A percentile compares a stretch with the other conserved stretches of the same genome.
phyloP scores from a whole-genome alignment of 176 grass and related monocot species.

The Eremochloa ophiuroides region DNA sequence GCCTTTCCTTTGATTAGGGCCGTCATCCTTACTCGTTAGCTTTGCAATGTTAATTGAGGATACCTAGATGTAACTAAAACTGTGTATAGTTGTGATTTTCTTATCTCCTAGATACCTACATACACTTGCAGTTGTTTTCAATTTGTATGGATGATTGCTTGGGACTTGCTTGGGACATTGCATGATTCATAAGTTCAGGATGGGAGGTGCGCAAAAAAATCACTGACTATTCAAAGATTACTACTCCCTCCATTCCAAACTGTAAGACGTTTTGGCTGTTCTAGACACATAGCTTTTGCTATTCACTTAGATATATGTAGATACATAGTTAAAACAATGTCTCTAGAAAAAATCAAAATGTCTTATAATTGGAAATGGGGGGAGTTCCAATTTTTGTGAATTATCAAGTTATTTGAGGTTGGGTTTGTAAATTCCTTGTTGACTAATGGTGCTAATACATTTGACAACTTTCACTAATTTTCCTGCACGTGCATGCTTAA shows the following conservation, averaged over 20 bases:
- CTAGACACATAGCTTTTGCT: too few relatives aligned
- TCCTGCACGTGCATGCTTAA: background rate
- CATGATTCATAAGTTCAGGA: constrained; percentile 8
- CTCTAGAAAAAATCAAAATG: too few relatives aligned
- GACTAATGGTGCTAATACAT: background rate
- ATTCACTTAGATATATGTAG: too few relatives aligned
- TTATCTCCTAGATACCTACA: background rate
- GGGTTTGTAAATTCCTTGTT: background rate
- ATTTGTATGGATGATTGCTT: background rate
- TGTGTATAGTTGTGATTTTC: background rate
- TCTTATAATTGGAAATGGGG: too few relatives aligned
- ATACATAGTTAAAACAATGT: too few relatives aligned
- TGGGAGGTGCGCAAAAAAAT: background rate
- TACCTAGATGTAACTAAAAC: background rate
- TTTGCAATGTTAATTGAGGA: background rate
- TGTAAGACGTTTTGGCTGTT: too few relatives aligned
- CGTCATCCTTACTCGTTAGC: background rate
- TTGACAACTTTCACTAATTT: background rate
- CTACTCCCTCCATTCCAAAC: background rate
- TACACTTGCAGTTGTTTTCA: background rate
- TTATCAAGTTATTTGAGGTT: background rate
- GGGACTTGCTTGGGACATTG: background rate
- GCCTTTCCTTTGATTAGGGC: background rate
- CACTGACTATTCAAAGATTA: background rate
- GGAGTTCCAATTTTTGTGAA: background rate